Conservation (phyloP, 2,329 filamentous ascomycete genomes). For the Phoma herbarum region DNA sequence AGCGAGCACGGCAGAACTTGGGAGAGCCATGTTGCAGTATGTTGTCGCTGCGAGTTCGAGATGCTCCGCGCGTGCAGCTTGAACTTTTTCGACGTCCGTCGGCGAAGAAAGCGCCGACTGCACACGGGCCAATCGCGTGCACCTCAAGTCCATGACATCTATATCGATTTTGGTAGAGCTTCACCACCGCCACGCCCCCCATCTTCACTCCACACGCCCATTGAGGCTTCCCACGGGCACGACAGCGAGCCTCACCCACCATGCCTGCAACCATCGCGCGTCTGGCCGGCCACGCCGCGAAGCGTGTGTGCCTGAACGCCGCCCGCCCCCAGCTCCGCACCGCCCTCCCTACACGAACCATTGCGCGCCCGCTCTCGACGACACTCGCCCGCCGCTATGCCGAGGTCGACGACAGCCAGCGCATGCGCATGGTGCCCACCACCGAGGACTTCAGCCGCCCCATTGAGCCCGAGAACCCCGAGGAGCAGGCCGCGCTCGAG, state of each 20-base stretch:
- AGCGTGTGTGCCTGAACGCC: constrained; percentile 68
- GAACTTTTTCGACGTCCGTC: constrained; percentile 16
- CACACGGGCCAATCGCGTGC: constrained; percentile 38
- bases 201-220: constrained; percentile 46
- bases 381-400: constrained; percentile 70
- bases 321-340: constrained; percentile 56
- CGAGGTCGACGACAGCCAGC: constrained; percentile 57
- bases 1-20: constrained; percentile 63
- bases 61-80: constrained; percentile 26
- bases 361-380: constrained; percentile 72
- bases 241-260: constrained; percentile 49
- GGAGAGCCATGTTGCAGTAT: constrained; percentile 54
- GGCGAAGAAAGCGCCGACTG: constrained; percentile 29
- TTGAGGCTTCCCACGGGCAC: constrained; percentile 46
- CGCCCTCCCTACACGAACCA: constrained; percentile 52
- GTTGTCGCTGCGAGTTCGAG: constrained; percentile 10
- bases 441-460: constrained; percentile 69
- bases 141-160: constrained; percentile 31
- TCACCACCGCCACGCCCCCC: constrained; percentile 43
- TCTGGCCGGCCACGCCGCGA: constrained; percentile 75
- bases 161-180: constrained; percentile 37
- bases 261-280: constrained; percentile 78
- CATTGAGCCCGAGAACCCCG: constrained; percentile 55
- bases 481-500: constrained; percentile 57
- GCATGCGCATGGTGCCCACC: constrained; percentile 71